phyloP scores from a whole-genome alignment of 768 basidiomycete species.

The Pleurotus eryngii region DNA sequence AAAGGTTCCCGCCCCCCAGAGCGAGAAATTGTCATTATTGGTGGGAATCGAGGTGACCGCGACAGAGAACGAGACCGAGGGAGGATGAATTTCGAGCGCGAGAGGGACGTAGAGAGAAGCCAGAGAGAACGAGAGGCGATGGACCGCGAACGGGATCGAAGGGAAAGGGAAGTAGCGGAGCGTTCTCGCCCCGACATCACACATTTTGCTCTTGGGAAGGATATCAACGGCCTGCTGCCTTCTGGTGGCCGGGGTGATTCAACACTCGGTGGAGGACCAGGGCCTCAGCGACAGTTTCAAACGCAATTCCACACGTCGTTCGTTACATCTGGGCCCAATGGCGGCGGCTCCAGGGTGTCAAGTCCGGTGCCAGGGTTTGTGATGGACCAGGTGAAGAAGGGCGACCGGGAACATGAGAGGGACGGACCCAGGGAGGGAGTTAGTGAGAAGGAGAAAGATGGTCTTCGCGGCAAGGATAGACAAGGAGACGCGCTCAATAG shows the following conservation, averaged over 20 bases:
- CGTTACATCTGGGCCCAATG: conserved; percentile 17
- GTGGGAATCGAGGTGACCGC: conserved; percentile 9
- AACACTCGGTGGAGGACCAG: conserved; percentile 1
- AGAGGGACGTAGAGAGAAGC: conserved; percentile 13
- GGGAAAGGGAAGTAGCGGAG: background rate
- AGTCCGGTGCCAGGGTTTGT: background rate
- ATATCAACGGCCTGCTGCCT: background rate
- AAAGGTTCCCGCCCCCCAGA: background rate
- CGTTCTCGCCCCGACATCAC: background rate
- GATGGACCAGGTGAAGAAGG: conserved; percentile 1
- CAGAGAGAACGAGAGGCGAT: conserved; percentile 8
- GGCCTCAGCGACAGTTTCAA: conserved; percentile 26
- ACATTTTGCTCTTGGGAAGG: background rate
- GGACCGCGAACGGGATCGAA: conserved; percentile 10
- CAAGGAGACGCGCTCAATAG: background rate
- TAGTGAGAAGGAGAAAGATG: background rate
- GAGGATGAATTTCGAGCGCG: background rate
- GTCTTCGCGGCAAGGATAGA: background rate
- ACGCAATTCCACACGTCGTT: conserved; percentile 28
- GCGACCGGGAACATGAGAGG: background rate
- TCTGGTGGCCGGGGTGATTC: background rate
- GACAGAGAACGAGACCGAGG: background rate
- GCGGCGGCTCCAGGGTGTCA: background rate
- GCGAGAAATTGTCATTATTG: conserved; percentile 5
- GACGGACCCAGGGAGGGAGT: conserved; percentile 1